Evolutionary conservation across 805 yeast genomes (phyloP).

Genomic region (Wickerhamomyces rabaulensis): DNA sequence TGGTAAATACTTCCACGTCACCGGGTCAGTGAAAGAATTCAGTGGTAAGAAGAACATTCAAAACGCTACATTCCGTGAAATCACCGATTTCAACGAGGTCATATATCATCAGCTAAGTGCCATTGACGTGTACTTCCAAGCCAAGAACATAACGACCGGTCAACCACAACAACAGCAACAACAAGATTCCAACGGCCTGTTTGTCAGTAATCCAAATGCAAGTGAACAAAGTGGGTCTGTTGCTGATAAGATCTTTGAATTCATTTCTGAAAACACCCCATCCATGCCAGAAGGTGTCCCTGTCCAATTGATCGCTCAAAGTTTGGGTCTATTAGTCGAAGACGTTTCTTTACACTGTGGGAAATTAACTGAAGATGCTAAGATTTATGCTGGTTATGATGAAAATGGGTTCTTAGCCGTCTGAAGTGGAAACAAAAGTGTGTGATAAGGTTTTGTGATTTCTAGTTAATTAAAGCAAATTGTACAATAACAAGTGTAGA

Average conservation of each 20-base stretch:
- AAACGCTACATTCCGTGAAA: constrained; percentile 51
- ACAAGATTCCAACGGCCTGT: constrained; percentile 27
- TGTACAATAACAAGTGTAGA: too few species aligned
- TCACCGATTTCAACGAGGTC: constrained; percentile 63
- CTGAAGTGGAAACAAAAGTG: too few species aligned
- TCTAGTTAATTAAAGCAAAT: background rate
- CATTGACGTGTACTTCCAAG: constrained; percentile 48
- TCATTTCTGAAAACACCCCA: constrained; percentile 44
- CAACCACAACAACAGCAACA: constrained; percentile 1
- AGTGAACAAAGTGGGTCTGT: constrained; percentile 25
- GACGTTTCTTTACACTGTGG: constrained; percentile 46
- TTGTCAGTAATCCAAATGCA: constrained; percentile 37
- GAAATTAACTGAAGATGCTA: constrained; percentile 60
- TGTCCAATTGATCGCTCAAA: constrained; percentile 52
- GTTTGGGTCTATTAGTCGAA: constrained; percentile 43
- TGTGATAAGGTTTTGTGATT: too few species aligned
- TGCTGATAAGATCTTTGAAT: constrained; percentile 42
- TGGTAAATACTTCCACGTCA: constrained; percentile 58
- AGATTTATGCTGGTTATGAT: constrained; percentile 63
- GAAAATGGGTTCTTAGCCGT: constrained; percentile 57
- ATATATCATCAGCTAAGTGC: constrained; percentile 64
- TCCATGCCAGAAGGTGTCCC: constrained; percentile 78
- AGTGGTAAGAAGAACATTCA: constrained; percentile 60
- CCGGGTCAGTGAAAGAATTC: constrained; percentile 53
- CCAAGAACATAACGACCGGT: constrained; percentile 39